Evolutionary conservation across 805 yeast genomes (phyloP), one percentile per base, ranked within the genome.

Genomic region (Candida maris): DNA sequence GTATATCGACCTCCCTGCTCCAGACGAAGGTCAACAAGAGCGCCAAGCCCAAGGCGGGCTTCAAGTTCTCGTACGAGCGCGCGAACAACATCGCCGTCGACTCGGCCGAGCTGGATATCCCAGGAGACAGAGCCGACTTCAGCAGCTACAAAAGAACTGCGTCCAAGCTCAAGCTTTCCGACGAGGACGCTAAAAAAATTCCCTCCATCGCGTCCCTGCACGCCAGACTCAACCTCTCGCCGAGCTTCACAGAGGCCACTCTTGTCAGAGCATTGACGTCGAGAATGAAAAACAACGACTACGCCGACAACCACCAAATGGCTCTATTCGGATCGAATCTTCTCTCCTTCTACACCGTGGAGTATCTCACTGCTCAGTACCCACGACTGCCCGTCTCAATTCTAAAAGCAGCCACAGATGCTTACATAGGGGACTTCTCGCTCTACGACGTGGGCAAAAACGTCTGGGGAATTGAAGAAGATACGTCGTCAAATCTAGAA

Each of bases 331-430:
- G 98, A 34, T 77, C 80, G 52, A 78, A 80, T 41, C 64, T 93
- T 32, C 65, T 93, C 42, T 75, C 81, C 9, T 86, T 79, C 59
- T 82, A 85, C 52, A 82, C 79, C 4, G 71, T 84, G 15, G 95
- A 87, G 59, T 66, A 83, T 49, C 67, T 91, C 41, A 65, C 87
- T 50, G 62, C 79, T 34, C 77, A 74, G 46, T 88, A 88, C 59
- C 99, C 99, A 36, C 77, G 99, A 57, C 70, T 93, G 34, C 98
- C 99, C 13, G 72, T 82, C 43, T 73, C 78, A 6, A 81, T 89
- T 19, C 73, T 87, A 38, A 77, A 80, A 49, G 77, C 80, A 5
- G 85, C 95, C 1, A 79, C 84, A 6, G 81, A 85, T 48, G 73
- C 93, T 1, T 85, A 79, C 56, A 72, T 84, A 54, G 85, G 91